phyloP scores from a whole-genome alignment of 805 yeast species.

The Ogataea sp. region DNA sequence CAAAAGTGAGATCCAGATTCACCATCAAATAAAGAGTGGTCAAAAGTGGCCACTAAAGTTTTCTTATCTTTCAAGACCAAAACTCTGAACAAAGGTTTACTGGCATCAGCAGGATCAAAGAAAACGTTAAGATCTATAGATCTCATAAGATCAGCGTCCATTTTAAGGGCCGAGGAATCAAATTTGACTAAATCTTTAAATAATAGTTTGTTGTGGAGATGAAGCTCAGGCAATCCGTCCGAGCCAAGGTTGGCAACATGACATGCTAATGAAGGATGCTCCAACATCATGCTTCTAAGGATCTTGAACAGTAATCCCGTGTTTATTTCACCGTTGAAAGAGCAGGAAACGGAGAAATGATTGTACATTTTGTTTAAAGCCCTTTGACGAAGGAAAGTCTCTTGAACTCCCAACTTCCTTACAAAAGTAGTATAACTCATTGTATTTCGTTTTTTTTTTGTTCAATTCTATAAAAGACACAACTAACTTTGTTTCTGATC shows the following conservation, averaged over 20 bases:
- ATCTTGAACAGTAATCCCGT: neutral
- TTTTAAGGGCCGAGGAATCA: neutral
- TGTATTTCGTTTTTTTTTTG: no score
- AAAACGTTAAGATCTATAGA: neutral
- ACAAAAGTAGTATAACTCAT: neutral
- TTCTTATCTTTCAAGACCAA: neutral
- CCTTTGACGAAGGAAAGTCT: neutral
- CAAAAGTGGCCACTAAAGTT: neutral
- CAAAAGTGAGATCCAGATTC: neutral
- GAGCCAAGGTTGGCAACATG: neutral
- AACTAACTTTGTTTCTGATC: no score
- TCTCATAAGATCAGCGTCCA: neutral
- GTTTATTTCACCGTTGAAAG: neutral
- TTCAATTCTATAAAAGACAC: no score
- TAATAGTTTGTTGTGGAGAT: neutral
- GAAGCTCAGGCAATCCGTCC: neutral
- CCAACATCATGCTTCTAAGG: neutral
- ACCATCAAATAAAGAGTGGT: conserved; percentile 1
- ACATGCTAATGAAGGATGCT: conserved; percentile 2
- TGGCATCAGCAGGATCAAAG: neutral
- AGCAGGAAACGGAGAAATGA: neutral
- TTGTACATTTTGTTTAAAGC: neutral
- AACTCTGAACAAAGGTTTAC: neutral
- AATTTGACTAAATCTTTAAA: neutral
- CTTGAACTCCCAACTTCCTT: neutral